phyloP scores from a whole-genome alignment of 371 early-diverging fungal species.

The Syncephalis plumigaleata region DNA sequence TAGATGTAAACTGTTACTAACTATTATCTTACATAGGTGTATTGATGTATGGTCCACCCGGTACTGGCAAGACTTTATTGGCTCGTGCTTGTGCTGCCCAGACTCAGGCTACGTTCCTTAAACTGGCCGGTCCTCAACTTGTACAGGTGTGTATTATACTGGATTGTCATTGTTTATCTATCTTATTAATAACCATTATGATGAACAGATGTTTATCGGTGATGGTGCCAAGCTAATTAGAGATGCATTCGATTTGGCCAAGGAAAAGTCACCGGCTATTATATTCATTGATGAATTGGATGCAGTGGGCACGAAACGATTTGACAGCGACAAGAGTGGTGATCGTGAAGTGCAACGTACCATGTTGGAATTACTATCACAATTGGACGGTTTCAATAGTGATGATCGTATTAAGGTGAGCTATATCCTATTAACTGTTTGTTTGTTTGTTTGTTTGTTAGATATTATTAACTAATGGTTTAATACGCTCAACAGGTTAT shows the following conservation, averaged over 20 bases:
- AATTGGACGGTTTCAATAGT: constrained; percentile 97
- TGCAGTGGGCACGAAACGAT: constrained; percentile 99
- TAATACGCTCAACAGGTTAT: constrained; percentile 50
- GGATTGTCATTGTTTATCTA: neutral
- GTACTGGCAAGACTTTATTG: constrained; percentile 91
- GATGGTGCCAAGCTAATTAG: constrained; percentile 98
- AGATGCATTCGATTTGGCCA: constrained; percentile 97
- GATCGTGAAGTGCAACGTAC: constrained; percentile 99
- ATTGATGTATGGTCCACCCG: constrained; percentile 98
- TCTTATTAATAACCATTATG: neutral
- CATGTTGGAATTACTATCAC: constrained; percentile 98
- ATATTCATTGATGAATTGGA: constrained; percentile 99
- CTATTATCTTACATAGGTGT: constrained; percentile 32
- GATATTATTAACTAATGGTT: neutral
- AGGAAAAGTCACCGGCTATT: constrained; percentile 98
- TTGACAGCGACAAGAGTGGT: constrained; percentile 95
- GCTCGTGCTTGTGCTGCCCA: constrained; percentile 98
- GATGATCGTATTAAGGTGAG: constrained; percentile 90
- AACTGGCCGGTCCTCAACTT: constrained; percentile 96
- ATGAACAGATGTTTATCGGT: constrained; percentile 98
- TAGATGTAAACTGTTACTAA: neutral
- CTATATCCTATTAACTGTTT: too few species aligned
- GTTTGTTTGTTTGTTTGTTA: too few species aligned
- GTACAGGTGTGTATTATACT: constrained; percentile 47
- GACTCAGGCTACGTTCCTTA: constrained; percentile 91